Base-by-base conservation (phyloP, 1,284 basidiomycete genomes). In the Pisolithus thermaeus region DNA sequence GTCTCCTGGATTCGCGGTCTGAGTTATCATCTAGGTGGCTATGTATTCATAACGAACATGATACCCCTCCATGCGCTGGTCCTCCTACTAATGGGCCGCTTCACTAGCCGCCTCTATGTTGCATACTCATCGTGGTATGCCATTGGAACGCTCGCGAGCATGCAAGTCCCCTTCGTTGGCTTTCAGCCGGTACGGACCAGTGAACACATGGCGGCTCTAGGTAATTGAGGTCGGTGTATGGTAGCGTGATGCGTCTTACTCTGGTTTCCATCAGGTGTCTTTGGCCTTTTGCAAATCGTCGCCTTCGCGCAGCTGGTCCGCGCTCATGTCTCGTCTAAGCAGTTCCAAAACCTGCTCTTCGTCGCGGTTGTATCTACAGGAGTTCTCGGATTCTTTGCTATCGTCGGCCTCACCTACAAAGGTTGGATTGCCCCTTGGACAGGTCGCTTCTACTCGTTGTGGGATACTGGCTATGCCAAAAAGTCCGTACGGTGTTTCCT, bases 31-130 rank as follows among this genome's bases (percentile, higher is more conserved):
- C 12, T 41, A 90, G 87, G 87, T 76, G 97, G 97, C 59, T 99
- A 99, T 71, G 97, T 92, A 1, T 99, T 99, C 78, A 99, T 99
- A 72, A 99, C 97, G 52, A 99, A 99, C 79, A 98, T 99, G 94
- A 93, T 99, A 54, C 97, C 97, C 32, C 75, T 99, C 2, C 97
- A 99, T 63, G 91, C 89, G 0, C 81, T 99, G 25, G 87, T 92
- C 40, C 83, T 99, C 52, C 81, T 98, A 55, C 76, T 97, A 43
- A 99, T 99, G 97, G 96, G 96, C n/a, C 83, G 97, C 46, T 99
- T 86, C 77, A 92, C 86, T 61, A 87, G 81, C 64, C 84, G 93
- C 20, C 81, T 99, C 49, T 99, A 99, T 69, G 87, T 96, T 16
- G 90, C 90, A 4, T 99, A 98, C 73, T 97, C 92, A 35, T 87